Evolutionary conservation across 257 asterid genomes (phyloP).

Genomic region (Solanum chilense): DNA sequence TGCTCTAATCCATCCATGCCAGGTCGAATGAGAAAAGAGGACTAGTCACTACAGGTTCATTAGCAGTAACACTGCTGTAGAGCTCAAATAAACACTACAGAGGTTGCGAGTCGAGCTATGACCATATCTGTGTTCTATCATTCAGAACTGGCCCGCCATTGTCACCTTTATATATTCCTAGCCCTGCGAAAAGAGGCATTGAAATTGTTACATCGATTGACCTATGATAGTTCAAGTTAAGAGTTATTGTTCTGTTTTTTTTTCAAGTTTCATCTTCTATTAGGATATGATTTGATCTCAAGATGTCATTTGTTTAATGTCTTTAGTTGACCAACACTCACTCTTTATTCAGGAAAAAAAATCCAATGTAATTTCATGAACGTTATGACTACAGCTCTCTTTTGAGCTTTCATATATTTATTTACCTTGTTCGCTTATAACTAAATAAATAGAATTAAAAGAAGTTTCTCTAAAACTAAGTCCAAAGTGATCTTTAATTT

Average conservation of each 20-base stretch:
- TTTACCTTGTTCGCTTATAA: too few species aligned
- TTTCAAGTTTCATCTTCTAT: background rate
- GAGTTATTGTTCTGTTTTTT: background rate
- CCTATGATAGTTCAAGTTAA: background rate
- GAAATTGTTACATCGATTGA: background rate
- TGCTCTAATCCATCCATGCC: slow-evolving; percentile 24
- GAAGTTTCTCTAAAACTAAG: too few species aligned
- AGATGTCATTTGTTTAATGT: background rate
- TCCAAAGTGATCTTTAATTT: too few species aligned
- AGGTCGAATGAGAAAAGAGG: background rate
- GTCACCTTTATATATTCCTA: background rate
- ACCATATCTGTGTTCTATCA: background rate
- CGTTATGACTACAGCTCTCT: background rate
- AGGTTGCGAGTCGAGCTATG: background rate
- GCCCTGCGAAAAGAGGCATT: background rate
- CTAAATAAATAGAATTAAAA: too few species aligned
- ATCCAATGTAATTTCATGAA: background rate
- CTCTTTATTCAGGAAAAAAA: background rate
- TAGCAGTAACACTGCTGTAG: background rate
- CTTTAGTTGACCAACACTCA: background rate
- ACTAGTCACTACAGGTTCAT: background rate
- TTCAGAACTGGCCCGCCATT: background rate
- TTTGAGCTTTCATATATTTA: too few species aligned
- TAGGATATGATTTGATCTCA: background rate
- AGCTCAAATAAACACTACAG: background rate